Evolutionary conservation across 169 alveolate species (phyloP), one percentile per base, ranked within the genome.

Genomic region (Plasmodium billcollinsi): DNA sequence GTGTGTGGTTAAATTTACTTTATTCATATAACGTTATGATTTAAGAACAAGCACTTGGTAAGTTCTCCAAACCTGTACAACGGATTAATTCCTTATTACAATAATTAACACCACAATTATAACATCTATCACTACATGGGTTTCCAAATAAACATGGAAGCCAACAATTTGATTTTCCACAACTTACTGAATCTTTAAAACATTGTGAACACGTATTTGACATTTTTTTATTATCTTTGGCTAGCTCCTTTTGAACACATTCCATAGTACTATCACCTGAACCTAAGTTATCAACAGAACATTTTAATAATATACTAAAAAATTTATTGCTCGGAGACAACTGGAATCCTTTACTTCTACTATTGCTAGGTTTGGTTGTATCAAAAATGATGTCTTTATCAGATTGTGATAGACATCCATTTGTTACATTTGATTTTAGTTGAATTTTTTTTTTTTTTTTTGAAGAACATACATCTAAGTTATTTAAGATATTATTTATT

Each of bases 91-190:
- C 91, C 39, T 33, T 24, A 8, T 83, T 69, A 63, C 91, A 83
- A 50, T 73, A 45, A 6, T 49, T 11, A 1, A 52, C 20, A 11
- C 71, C 91, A 50, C 91, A 83, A 14, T 69, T 18, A 63, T 67
- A 83, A 14, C 91, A 83, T 18, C 33, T 21, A 29, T 69, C 66
- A 14, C 54, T 11, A 14, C 91, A 83, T 3, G 91, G 91, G 11
- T 43, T 52, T 39, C 91, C 83, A 58, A 83, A 83, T 21, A 83
- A 18, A 26, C 91, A 83, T 14, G 61, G 56, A 0, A 83, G 33
- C 91, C 91, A 83, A 15, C 91, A 83, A 24, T 83, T 83, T 43
- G 91, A 83, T 72, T 69, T 67, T 15, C 91, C 91, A 67, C 91
- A 83, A 43, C 67, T 73, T 14, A 83, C 91, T 21, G 91, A 83